Evolutionary conservation across 2,329 filamentous ascomycete species (phyloP), one percentile per base, ranked within the genome.

Genomic region (Penicillium fuscoglaucum): DNA sequence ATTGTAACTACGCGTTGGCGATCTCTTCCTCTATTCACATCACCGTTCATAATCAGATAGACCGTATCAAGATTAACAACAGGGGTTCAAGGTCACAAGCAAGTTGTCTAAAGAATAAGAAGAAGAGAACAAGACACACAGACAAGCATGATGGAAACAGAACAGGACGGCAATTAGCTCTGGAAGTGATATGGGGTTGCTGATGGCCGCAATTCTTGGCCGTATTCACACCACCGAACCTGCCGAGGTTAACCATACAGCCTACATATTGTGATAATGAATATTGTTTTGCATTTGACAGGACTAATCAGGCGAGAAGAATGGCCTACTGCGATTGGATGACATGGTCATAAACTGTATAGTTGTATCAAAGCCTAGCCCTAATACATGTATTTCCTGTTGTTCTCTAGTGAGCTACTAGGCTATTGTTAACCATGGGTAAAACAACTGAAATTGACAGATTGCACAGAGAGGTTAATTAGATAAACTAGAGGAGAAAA

Each of bases 181-280:
- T 47, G 8, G 12, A 39, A 17, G 13, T 39, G 8, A 8, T 13
- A 29, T 21, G 1, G 4, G n/a, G 24, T 31, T 29, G 29, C 29
- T 12, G 24, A 31, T 52, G 54, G 54, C 54, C 54, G 47, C 48
- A 45, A 45, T 31, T 45, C 1, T 2, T 13, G 0, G 6, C 54
- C 9, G 40, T 39, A 46, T 44, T 52, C 48, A 31, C 40, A 59
- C 53, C 64, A 66, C 69, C 66, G 64, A 62, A 61, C 62, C 70
- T 69, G 64, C 72, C 72, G 71, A 73, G 72, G 72, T 72, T 70
- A 72, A 60, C 46, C 52, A 60, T 60, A 47, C 50, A 60, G 60
- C 48, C 52, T 61, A 47, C 45, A 41, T 40, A 45, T 37, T 37
- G 37, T 17, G 37, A 43, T 24, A 28, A 33, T 43, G 28, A 21